These are phyloP conservation scores for Bipolaris victoriae DNA, from an alignment of 2,329 filamentous ascomycete genomes.

Conservation along the genomic window DNA sequence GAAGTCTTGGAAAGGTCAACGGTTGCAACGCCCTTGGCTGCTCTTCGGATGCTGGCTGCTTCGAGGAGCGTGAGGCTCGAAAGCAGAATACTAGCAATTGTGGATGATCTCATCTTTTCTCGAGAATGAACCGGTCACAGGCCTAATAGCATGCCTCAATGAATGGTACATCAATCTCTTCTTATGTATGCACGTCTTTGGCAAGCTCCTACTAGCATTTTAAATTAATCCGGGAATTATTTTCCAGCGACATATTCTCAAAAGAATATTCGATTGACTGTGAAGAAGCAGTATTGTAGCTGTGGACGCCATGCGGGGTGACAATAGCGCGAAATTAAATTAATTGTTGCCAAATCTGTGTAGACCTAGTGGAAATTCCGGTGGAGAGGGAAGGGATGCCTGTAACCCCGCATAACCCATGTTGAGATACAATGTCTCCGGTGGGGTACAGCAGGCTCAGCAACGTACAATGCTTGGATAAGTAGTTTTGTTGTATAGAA, in stretches of 20 bases:
- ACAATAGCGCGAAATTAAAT: background rate
- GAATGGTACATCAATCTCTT: background rate
- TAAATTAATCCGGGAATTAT: background rate
- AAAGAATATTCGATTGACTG: background rate
- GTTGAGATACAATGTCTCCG: background rate
- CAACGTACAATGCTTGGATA: background rate
- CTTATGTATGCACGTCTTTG: background rate
- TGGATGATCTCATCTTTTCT: background rate
- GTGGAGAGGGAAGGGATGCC: background rate
- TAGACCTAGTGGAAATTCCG: background rate
- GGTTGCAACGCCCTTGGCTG: constrained; percentile 12
- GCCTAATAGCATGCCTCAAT: background rate
- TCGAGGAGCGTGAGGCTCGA: background rate
- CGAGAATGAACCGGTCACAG: background rate
- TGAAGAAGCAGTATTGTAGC: background rate
- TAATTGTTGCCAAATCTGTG: background rate
- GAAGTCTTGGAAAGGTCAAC: constrained; percentile 15
- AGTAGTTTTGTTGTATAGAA: background rate
- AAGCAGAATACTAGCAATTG: background rate
- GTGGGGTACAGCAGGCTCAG: background rate
- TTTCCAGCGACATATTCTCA: background rate
- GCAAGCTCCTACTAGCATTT: background rate
- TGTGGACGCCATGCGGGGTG: background rate
- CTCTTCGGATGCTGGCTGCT: background rate
- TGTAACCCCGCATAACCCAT: background rate